Evolutionary conservation across 2,329 filamentous ascomycete genomes (phyloP).

Genomic region (Aspergillus intermedius): DNA sequence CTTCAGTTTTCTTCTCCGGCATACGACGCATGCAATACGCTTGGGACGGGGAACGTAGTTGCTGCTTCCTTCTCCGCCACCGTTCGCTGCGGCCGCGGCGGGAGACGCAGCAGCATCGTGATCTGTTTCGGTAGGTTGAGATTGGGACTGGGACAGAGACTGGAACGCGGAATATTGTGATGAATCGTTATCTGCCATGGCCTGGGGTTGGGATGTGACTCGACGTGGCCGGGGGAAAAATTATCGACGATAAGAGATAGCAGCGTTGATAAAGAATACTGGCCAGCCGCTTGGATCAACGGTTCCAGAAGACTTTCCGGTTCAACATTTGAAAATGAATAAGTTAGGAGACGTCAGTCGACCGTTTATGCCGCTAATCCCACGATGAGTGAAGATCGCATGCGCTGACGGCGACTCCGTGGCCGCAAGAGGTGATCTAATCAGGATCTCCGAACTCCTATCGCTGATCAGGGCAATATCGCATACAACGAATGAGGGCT

Average conservation of each 20-base stretch:
- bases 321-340: neutral
- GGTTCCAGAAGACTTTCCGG: neutral
- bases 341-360: neutral
- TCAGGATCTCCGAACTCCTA: neutral
- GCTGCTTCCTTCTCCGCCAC: slow-evolving; percentile 30
- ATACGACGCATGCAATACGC: slow-evolving; percentile 89
- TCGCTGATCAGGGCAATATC: neutral
- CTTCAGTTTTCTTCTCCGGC: slow-evolving; percentile 82
- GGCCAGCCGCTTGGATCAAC: neutral
- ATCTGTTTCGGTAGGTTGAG: slow-evolving; percentile 6
- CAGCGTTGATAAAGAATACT: neutral
- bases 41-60: slow-evolving; percentile 73
- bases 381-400: neutral
- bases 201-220: slow-evolving; percentile 4
- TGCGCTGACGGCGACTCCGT: neutral
- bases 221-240: neutral
- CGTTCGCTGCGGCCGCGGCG: slow-evolving; percentile 30
- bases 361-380: neutral
- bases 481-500: neutral
- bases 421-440: neutral
- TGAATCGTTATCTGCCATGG: slow-evolving; percentile 48
- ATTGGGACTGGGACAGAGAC: slow-evolving; percentile 19
- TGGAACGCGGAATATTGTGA: slow-evolving; percentile 35
- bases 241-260: neutral
- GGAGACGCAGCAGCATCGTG: slow-evolving; percentile 12